Conservation (phyloP, 768 basidiomycete species). For the Mycena vitilis region DNA sequence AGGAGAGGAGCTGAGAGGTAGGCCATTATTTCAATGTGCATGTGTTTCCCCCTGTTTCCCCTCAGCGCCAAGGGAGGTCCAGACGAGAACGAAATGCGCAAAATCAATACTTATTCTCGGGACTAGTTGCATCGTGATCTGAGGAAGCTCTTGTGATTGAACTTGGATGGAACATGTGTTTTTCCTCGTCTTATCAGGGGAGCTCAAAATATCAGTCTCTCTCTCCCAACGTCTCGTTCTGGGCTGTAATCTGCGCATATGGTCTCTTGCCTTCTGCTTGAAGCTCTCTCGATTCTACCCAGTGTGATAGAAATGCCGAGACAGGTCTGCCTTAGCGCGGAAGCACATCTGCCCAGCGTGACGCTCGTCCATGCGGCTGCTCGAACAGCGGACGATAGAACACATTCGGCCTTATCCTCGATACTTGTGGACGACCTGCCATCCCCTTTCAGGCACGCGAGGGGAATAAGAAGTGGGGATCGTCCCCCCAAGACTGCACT, state of each 20-base stretch:
- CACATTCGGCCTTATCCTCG: background rate
- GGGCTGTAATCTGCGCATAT: constrained; percentile 22
- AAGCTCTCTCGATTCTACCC: background rate
- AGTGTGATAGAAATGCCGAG: background rate
- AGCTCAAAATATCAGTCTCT: background rate
- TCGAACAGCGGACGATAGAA: background rate
- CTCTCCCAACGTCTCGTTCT: constrained; percentile 5
- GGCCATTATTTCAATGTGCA: constrained; percentile 3
- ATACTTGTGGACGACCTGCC: constrained; percentile 1
- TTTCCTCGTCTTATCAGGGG: constrained; percentile 22
- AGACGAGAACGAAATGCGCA: too few species aligned
- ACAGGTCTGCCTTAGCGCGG: constrained; percentile 8
- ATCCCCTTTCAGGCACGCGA: constrained; percentile 27
- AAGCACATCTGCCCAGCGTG: constrained; percentile 21
- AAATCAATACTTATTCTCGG: background rate
- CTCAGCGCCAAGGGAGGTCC: too few species aligned
- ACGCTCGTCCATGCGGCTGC: constrained; percentile 27
- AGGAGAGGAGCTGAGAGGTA: background rate
- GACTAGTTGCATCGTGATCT: constrained; percentile 23
- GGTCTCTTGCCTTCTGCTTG: constrained; percentile 12
- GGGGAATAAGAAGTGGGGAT: constrained; percentile 25
- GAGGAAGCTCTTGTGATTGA: constrained; percentile 16
- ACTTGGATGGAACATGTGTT: constrained; percentile 22
- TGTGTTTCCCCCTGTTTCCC: background rate
- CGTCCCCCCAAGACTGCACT: background rate